Evolutionary conservation across 2,329 filamentous ascomycete genomes (phyloP), one percentile per base, ranked within the genome.

Genomic region (Pestalotiopsis sp.): DNA sequence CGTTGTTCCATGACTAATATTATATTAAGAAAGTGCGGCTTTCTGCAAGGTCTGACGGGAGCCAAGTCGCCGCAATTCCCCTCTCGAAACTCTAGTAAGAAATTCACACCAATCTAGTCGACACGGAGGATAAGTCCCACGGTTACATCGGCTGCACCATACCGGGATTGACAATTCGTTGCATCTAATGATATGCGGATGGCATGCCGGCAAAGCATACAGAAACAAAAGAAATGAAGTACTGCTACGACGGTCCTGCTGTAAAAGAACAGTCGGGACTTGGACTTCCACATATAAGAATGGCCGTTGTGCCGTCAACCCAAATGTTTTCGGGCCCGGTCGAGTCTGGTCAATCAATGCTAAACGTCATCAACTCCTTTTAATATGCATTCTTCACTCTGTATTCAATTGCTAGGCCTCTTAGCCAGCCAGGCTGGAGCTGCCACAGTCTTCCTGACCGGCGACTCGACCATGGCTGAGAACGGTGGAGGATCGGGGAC

Each of bases 381-480:
- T 17, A 36, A 36, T 9, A 59, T 59, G 57, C 57, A 36, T 27
- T 59, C 25, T 7, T 23, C 25, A 27, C 12, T 13, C 57, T 13
- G 9, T 0, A 17, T 74, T 12, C 67, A 68, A 9, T 14, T 71
- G 23, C 68, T 73, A 13, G 68, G 69, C 59, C 25, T 66, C 38
- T 45, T 57, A 31, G 59, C 31, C 25, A 62, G 59, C 31, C 61
- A 64, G 38, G 70, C 76, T 58, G 70, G 71, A 17, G 73, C 76
- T 56, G 71, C 73, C 12, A 88, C 83, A 0, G 79, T 89, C 23
- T 88, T 87, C 72, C 80, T 90, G 49, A 86, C 86, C 9, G 89
- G 89, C 41, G 89, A 91, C 75, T 89, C 86, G 17, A 91, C 89
- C 1, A 91, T 90, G 87, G 87, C 87, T 2, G 77, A 75, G 56